These are phyloP conservation scores for Thielaviopsis populi DNA, from an alignment of 2,329 filamentous ascomycete species.

Conservation along the genomic window DNA sequence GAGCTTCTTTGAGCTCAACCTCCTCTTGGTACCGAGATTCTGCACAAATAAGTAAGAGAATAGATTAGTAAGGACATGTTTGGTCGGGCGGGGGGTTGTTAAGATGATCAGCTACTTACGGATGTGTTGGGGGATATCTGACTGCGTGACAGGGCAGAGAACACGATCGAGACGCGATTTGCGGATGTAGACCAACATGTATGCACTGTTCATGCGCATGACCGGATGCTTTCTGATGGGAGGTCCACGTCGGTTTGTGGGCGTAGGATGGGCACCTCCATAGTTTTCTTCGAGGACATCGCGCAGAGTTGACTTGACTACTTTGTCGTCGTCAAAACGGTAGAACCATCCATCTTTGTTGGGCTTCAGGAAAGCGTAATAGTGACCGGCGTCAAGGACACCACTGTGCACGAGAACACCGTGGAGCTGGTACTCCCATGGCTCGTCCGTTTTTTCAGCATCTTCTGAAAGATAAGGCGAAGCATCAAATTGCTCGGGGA, in stretches of 20 bases:
- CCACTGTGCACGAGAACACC: constrained; percentile 93
- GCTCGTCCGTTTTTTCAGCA: constrained; percentile 63
- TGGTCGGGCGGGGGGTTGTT: background rate
- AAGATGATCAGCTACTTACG: background rate
- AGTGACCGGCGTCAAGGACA: constrained; percentile 92
- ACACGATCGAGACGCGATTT: constrained; percentile 74
- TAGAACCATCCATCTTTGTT: constrained; percentile 89
- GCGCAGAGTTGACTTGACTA: constrained; percentile 80
- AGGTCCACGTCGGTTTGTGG: constrained; percentile 30
- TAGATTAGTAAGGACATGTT: constrained; percentile 3
- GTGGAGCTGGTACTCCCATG: constrained; percentile 85
- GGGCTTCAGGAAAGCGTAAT: constrained; percentile 94
- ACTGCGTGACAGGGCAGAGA: constrained; percentile 57
- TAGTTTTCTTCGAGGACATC: constrained; percentile 96
- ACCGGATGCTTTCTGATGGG: constrained; percentile 40
- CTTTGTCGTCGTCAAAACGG: constrained; percentile 92
- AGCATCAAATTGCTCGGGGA: constrained; percentile 70
- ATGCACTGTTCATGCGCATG: constrained; percentile 67
- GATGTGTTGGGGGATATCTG: constrained; percentile 50
- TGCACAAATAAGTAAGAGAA: constrained; percentile 23
- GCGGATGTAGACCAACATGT: constrained; percentile 97
- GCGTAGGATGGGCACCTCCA: constrained; percentile 62
- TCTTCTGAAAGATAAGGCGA: constrained; percentile 74
- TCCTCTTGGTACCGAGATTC: constrained; percentile 70
- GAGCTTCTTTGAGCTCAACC: constrained; percentile 56